Conservation (phyloP, 352 stramenopile species). For the Globisporangium spiculum region DNA sequence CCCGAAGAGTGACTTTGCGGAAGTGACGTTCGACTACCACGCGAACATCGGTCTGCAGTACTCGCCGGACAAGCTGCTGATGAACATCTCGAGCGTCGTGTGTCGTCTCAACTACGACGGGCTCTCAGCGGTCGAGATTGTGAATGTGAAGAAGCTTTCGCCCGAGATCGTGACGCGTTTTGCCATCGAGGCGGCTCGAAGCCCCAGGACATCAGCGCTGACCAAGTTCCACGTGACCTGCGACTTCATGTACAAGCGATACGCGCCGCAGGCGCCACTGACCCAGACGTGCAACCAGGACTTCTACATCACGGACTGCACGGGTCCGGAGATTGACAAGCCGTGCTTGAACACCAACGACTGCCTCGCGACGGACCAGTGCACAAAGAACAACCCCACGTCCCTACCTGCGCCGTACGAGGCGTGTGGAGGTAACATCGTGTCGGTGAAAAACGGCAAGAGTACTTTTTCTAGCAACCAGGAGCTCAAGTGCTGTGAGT, state of each 20-base stretch:
- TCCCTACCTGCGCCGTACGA: conserved; percentile 34
- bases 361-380: conserved; percentile 32
- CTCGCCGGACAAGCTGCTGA: conserved; percentile 26
- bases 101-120: conserved; percentile 36
- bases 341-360: conserved; percentile 21
- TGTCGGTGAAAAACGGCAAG: conserved; percentile 12
- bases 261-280: conserved; percentile 7
- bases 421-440: conserved; percentile 45
- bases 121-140: background rate
- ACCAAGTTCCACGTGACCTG: conserved; percentile 54
- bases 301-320: conserved; percentile 65
- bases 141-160: too few relatives aligned
- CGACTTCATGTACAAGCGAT: conserved; percentile 49
- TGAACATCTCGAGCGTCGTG: conserved; percentile 41
- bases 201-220: conserved; percentile 28
- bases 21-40: conserved; percentile 65
- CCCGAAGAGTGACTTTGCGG: conserved; percentile 51
- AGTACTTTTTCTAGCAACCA: background rate
- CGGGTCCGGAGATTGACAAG: conserved; percentile 39
- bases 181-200: conserved; percentile 36
- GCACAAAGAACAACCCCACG: conserved; percentile 12
- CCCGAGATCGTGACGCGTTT: conserved; percentile 55
- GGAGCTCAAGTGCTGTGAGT: conserved; percentile 37
- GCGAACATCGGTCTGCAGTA: conserved; percentile 43
- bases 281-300: conserved; percentile 38